Base-by-base conservation (phyloP, 495 filamentous ascomycete genomes). In the Physcia stellaris region DNA sequence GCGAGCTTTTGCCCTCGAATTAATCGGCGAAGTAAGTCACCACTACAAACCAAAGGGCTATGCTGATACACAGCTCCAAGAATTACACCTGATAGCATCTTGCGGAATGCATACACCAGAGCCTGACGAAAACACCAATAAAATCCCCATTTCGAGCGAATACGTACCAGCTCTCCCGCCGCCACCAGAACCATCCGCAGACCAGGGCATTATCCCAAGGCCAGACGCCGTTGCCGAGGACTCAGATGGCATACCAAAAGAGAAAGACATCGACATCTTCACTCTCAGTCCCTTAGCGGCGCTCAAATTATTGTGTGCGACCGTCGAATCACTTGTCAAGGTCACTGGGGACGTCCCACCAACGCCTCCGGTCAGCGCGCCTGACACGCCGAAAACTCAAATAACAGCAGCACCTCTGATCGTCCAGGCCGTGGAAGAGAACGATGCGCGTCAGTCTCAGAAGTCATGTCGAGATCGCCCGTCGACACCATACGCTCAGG, bases 321-420 rank as follows among this genome's bases (percentile, higher is more conserved):
- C 78, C 20, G 61, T 95, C 40, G 80, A 92, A 46, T 66, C 71
- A 11, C 66, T 98, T 33, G 79, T 82, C 12, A 65, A 65, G 26
- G 55, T 77, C 31, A 82, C 77, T 27, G 81, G 80, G 33, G 77
- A 88, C 51, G 59, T 83, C 20, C 77, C 81, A 10, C 75, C 80
- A 21, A 87, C 82, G 3, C 80, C 79, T 18, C 80, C 80, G 12
- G 61, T 74, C 10, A 66, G 61, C 18, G 70, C 62, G 20, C 69
- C 73, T 4, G 66, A 58, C 9, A 71, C 77, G 17, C 78, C 81
- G 19, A 71, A 73, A 42, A 67, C 74, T 63, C 42, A 40, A 29
- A n/a, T n/a, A n/a, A n/a, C n/a, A n/a, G n/a, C n/a, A n/a, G 19
- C 35, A 40, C 41, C 41, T 48, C 63, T 59, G 43, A 64, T 63